Percentiles rank a stretch among this genome's conserved stretches.
Evolutionary conservation across 1,139 yeast species (phyloP).

Genomic region (Geotrichum macrosporum): DNA sequence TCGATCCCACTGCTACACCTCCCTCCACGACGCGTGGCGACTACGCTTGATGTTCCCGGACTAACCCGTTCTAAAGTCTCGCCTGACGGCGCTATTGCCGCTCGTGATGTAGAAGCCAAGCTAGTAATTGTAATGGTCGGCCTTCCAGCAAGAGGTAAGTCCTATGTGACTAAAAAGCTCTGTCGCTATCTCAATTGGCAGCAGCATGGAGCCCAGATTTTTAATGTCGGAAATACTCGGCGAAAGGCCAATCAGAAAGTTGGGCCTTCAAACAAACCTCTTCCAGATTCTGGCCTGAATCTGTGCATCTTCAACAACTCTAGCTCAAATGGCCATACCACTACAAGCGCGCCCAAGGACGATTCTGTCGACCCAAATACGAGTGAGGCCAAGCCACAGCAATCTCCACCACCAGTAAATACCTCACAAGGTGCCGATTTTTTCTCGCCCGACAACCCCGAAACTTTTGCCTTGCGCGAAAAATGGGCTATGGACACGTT

Average conservation of each 20-base stretch:
- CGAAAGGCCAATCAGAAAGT: conserved; percentile 58
- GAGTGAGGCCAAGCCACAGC: too few relatives aligned
- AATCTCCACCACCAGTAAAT: too few relatives aligned
- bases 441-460: conserved; percentile 73
- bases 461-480: conserved; percentile 67
- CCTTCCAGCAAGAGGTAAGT: conserved; percentile 87
- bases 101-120: conserved; percentile 69
- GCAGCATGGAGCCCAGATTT: conserved; percentile 82
- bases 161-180: conserved; percentile 84
- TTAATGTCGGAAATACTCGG: conserved; percentile 92
- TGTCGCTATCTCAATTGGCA: conserved; percentile 87
- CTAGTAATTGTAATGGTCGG: conserved; percentile 94
- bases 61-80: conserved; percentile 76
- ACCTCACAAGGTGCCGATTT: conserved; percentile 84
- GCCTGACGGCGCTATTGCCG: conserved; percentile 76
- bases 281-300: conserved; percentile 70
- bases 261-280: conserved; percentile 70
- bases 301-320: conserved; percentile 2
- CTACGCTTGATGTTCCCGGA: conserved; percentile 89
- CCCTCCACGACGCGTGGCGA: conserved; percentile 45
- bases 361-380: too few relatives aligned
- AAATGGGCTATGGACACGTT: conserved; percentile 96
- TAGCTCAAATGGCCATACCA: neutral
- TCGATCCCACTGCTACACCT: conserved; percentile 37
- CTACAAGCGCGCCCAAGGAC: conserved; percentile 2